Evolutionary conservation across 495 filamentous ascomycete species (phyloP).

Genomic region (Xylona heveae): DNA sequence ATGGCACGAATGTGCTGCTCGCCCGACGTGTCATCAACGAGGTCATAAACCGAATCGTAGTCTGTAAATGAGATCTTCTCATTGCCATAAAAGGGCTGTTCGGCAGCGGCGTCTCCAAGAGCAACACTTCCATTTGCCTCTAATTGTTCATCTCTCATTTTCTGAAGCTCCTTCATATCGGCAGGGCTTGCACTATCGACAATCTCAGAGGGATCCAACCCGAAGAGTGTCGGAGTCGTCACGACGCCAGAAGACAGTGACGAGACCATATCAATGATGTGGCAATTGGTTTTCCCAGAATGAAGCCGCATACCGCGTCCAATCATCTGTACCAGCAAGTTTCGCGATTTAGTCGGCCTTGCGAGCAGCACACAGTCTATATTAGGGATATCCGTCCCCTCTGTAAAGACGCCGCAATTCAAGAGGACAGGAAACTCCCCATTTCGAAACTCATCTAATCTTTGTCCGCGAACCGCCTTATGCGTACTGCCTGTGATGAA

Average conservation of each 20-base stretch:
- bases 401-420: slow-evolving; percentile 92
- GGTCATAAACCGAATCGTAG: slow-evolving; percentile 72
- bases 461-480: slow-evolving; percentile 36
- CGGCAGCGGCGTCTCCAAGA: not conserved
- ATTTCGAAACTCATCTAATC: slow-evolving; percentile 49
- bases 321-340: slow-evolving; percentile 93
- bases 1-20: slow-evolving; percentile 60
- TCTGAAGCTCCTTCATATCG: slow-evolving; percentile 30
- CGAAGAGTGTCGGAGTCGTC: slow-evolving; percentile 81
- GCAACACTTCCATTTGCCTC: slow-evolving; percentile 9
- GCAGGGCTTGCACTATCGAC: slow-evolving; percentile 36
- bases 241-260: slow-evolving; percentile 61
- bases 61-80: slow-evolving; percentile 50
- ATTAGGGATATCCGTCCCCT: slow-evolving; percentile 94
- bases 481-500: slow-evolving; percentile 66
- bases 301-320: slow-evolving; percentile 75
- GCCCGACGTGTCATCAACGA: slow-evolving; percentile 60
- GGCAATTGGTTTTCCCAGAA: slow-evolving; percentile 68
- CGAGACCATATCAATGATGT: slow-evolving; percentile 92
- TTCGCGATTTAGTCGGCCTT: slow-evolving; percentile 71
- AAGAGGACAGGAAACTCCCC: slow-evolving; percentile 72
- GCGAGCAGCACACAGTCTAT: slow-evolving; percentile 86
- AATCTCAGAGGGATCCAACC: slow-evolving; percentile 68
- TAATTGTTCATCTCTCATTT: slow-evolving; percentile 13
- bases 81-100: slow-evolving; percentile 8